phyloP scores from a whole-genome alignment of 176 grass and related monocot genomes.

The Oryza meridionalis region DNA sequence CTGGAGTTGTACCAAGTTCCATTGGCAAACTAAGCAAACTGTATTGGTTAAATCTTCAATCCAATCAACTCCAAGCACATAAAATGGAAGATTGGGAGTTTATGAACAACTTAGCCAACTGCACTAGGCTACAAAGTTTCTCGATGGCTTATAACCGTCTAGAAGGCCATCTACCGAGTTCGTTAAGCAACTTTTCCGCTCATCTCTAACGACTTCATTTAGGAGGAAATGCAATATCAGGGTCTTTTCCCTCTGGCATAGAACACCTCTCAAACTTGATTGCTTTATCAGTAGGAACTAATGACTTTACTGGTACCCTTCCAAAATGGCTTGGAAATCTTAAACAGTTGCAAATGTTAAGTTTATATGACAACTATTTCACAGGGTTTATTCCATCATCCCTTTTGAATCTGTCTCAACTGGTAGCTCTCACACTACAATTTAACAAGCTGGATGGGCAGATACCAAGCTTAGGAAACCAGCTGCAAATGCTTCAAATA shows the following conservation, averaged over 20 bases:
- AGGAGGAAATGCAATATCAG: neutral
- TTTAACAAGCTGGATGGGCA: neutral
- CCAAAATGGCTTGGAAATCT: conserved; percentile 16
- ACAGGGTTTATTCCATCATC: no score
- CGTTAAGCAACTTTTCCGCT: neutral
- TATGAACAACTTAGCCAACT: conserved; percentile 36
- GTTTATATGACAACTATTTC: neutral
- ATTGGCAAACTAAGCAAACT: conserved; percentile 25
- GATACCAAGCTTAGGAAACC: conserved; percentile 16
- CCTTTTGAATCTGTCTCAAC: conserved; percentile 1
- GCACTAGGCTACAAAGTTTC: neutral
- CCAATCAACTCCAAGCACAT: conserved; percentile 18
- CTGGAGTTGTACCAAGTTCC: conserved; percentile 13
- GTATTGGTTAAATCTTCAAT: neutral
- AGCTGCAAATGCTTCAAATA: neutral
- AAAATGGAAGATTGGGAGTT: conserved; percentile 31
- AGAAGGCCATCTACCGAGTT: conserved; percentile 19
- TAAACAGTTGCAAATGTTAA: neutral
- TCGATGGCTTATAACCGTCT: neutral
- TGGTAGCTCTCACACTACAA: neutral
- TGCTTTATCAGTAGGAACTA: neutral
- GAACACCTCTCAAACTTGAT: conserved; percentile 14
- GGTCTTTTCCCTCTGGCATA: conserved; percentile 4
- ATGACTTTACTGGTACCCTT: conserved; percentile 16
- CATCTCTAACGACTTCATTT: no score